Percentiles rank a stretch among this genome's conserved stretches.
Conservation (phyloP, 768 basidiomycete species). For the Chalciporus chontae region DNA sequence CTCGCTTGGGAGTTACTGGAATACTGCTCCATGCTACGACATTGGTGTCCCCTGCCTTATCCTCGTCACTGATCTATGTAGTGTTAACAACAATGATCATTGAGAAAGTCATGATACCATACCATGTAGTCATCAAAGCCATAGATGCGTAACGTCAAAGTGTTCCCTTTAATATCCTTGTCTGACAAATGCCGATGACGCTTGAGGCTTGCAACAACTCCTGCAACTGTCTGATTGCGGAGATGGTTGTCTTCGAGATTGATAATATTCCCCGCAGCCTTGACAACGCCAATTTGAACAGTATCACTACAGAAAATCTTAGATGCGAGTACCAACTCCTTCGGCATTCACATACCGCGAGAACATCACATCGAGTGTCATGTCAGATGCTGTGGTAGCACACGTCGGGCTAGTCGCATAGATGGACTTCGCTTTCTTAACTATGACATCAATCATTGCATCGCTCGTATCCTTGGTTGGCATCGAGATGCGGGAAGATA, state of each 20-base stretch:
- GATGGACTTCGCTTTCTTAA: neutral
- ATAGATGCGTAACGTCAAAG: neutral
- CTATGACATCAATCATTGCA: neutral
- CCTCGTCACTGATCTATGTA: neutral
- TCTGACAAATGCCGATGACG: neutral
- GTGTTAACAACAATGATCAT: neutral
- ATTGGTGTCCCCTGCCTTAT: neutral
- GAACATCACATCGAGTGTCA: neutral
- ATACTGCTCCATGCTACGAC: neutral
- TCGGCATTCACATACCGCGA: neutral
- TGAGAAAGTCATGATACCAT: neutral
- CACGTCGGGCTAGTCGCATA: neutral
- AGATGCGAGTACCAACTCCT: neutral
- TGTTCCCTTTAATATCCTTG: neutral
- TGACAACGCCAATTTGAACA: neutral
- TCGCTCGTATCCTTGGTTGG: neutral
- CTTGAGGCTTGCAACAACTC: neutral
- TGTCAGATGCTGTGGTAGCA: neutral
- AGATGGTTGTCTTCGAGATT: neutral
- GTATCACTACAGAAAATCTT: neutral
- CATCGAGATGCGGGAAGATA: no score
- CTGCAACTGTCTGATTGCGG: neutral
- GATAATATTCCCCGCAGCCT: neutral
- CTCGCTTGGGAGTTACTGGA: neutral
- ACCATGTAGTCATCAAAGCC: neutral